Evolutionary conservation across 2,329 filamentous ascomycete species (phyloP).

Genomic region (Chalaropsis thielavioides): DNA sequence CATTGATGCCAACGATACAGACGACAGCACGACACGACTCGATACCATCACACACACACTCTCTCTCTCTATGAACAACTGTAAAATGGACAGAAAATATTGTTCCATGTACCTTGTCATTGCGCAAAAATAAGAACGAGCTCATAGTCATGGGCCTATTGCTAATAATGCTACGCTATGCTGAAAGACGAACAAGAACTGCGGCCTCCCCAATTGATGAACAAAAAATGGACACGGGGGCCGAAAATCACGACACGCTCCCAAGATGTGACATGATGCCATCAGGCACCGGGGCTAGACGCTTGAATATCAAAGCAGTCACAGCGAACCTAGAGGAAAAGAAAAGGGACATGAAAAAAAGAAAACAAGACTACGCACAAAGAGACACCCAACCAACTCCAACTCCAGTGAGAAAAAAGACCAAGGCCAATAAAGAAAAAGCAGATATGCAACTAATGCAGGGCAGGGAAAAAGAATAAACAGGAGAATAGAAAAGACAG

Average conservation of each 20-base stretch:
- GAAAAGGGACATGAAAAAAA: constrained; percentile 7
- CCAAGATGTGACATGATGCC: background rate
- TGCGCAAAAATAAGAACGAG: background rate
- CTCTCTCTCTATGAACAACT: background rate
- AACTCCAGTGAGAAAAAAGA: constrained; percentile 18
- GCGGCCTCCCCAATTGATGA: background rate
- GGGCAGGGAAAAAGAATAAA: constrained; percentile 8
- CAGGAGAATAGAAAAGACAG: constrained; percentile 13
- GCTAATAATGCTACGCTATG: constrained; percentile 2
- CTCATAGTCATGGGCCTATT: background rate
- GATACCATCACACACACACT: background rate
- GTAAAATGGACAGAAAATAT: background rate
- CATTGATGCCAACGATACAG: background rate
- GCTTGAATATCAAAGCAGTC: background rate
- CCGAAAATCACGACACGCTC: background rate
- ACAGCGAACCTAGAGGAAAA: background rate
- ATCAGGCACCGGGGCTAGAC: background rate
- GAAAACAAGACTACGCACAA: constrained; percentile 11
- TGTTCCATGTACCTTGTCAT: background rate
- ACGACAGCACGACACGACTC: background rate
- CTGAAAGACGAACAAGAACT: constrained; percentile 4
- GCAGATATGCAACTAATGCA: constrained; percentile 16
- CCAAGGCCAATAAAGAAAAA: constrained; percentile 18
- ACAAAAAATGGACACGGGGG: constrained; percentile 3
- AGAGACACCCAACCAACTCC: constrained; percentile 3